Percentiles rank a stretch among this genome's conserved stretches.
Evolutionary conservation across 169 alveolate genomes (phyloP).

Genomic region (Plasmodium adleri): DNA sequence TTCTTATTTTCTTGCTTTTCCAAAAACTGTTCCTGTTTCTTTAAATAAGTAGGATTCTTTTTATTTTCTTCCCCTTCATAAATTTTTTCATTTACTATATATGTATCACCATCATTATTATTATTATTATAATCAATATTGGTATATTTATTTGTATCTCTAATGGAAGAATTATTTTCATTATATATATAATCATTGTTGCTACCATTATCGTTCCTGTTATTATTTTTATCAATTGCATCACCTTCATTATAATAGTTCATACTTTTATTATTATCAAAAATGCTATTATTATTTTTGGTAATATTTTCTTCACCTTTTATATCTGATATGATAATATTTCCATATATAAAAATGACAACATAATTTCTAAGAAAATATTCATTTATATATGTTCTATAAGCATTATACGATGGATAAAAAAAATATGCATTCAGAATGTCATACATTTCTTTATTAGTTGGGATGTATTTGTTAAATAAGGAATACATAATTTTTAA

Average conservation of each 20-base stretch:
- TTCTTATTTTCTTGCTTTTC: neutral
- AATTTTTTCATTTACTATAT: neutral
- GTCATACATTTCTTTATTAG: slow-evolving; percentile 57
- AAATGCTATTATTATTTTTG: slow-evolving; percentile 8
- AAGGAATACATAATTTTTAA: slow-evolving; percentile 61
- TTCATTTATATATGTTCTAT: slow-evolving; percentile 29
- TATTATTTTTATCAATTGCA: neutral
- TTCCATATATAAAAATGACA: slow-evolving; percentile 68
- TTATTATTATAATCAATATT: slow-evolving; percentile 5
- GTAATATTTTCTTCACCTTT: slow-evolving; percentile 17
- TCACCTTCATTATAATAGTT: neutral
- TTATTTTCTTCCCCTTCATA: slow-evolving; percentile 9
- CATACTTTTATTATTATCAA: slow-evolving; percentile 1
- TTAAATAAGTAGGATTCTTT: neutral
- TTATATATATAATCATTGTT: neutral
- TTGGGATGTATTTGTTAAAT: slow-evolving; percentile 61
- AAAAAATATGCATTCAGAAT: slow-evolving; percentile 50
- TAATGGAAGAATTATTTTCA: neutral
- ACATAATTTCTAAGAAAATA: slow-evolving; percentile 65
- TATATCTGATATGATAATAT: slow-evolving; percentile 19
- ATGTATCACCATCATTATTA: neutral
- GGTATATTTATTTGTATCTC: neutral
- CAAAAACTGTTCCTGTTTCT: neutral
- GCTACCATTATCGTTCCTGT: neutral
- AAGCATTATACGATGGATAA: slow-evolving; percentile 67